Percentiles rank a stretch among this genome's conserved stretches.
Conservation (phyloP, 139 green algal genomes). For the Haematococcus lacustris region DNA sequence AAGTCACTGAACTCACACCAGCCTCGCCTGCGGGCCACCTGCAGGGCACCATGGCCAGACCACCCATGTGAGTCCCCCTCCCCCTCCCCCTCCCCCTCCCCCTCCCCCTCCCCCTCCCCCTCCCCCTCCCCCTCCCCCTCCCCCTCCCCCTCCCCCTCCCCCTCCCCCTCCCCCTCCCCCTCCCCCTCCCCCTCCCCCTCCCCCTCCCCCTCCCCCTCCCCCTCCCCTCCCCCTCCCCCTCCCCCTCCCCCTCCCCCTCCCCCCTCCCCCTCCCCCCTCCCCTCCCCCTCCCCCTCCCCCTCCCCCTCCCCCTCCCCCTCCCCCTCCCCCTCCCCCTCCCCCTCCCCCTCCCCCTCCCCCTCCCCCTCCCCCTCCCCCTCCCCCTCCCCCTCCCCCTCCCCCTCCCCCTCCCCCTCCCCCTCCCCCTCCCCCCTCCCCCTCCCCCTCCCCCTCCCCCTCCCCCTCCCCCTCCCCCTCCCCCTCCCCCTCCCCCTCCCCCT, state of each 20-base stretch:
- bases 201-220: neutral
- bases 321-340: neutral
- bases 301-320: neutral
- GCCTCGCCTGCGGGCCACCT: conserved; percentile 16
- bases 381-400: neutral
- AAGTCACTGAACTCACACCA: conserved; percentile 31
- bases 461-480: neutral
- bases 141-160: no score
- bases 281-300: neutral
- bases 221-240: no score
- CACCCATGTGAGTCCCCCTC: neutral
- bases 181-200: neutral
- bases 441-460: no score
- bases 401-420: neutral
- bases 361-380: neutral
- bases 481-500: neutral
- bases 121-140: conserved; percentile 17
- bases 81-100: neutral
- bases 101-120: neutral
- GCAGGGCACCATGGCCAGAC: neutral
- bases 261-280: neutral
- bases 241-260: no score
- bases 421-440: no score
- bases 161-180: neutral
- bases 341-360: neutral